A percentile compares a stretch with the other conserved stretches of the same genome.
Conservation (phyloP, 352 stramenopile species). For the Globisporangium uncinulatum region DNA sequence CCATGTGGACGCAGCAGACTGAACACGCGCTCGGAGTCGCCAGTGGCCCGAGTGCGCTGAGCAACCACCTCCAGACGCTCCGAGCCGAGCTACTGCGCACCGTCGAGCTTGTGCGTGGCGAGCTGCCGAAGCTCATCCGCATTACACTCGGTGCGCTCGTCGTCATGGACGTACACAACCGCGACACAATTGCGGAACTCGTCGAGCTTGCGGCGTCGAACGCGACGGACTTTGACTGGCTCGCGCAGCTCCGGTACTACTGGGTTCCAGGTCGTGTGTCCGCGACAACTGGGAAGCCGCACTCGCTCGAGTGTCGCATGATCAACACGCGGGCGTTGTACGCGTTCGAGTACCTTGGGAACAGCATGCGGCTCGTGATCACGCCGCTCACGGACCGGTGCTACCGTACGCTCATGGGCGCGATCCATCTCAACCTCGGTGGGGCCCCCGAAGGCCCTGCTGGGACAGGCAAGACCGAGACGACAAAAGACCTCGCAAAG, state of each 20-base stretch:
- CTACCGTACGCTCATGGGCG: conserved; percentile 90
- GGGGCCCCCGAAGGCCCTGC: conserved; percentile 87
- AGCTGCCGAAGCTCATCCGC: conserved; percentile 90
- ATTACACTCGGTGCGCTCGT: conserved; percentile 90
- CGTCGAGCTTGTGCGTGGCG: conserved; percentile 89
- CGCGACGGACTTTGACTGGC: conserved; percentile 91
- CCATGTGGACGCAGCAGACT: conserved; percentile 86
- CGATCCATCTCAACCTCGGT: conserved; percentile 89
- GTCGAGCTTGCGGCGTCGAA: conserved; percentile 70
- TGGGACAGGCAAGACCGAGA: conserved; percentile 91
- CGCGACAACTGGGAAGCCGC: conserved; percentile 84
- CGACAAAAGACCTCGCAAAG: conserved; percentile 90
- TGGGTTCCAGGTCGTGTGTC: conserved; percentile 81
- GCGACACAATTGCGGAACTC: conserved; percentile 91
- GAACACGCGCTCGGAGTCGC: conserved; percentile 53
- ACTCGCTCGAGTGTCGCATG: conserved; percentile 86
- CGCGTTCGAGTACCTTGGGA: conserved; percentile 91
- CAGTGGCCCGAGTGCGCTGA: conserved; percentile 36
- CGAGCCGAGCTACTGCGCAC: conserved; percentile 80
- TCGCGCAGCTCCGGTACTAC: conserved; percentile 92
- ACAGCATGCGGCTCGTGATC: conserved; percentile 90
- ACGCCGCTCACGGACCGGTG: conserved; percentile 90
- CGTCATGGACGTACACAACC: conserved; percentile 95
- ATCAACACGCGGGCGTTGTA: conserved; percentile 92
- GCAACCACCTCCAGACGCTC: conserved; percentile 60